Base-by-base conservation (phyloP, 208 protist species). In the Crithidia acanthocephali region DNA sequence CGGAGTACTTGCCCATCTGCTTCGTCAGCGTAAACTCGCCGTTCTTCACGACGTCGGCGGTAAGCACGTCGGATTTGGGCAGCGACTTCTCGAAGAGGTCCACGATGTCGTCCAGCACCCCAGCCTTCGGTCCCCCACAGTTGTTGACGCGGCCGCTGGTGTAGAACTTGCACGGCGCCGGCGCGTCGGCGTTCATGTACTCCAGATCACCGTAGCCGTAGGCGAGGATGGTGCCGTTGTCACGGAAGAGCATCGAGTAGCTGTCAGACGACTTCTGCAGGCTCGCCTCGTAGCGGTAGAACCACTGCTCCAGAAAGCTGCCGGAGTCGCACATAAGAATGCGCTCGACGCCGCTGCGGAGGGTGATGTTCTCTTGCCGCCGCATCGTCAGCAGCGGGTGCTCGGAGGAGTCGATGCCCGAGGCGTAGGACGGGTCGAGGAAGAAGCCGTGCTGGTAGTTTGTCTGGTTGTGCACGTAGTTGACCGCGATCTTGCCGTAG, bases 161-260 rank as follows among this genome's bases (percentile, higher is more conserved):
- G 32, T 20, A 37, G 50, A 30, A 68, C 28, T 40, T 0, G 48
- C 71, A 69, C 56, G 65, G 64, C 16, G 13, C 13, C 0, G 27
- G 50, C 2, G 22, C 15, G 1, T 13, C 11, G 11, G 13, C 3
- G 37, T 20, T 20, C 37, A 23, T 22, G 23, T 37, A 25, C 40
- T 32, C 0, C 32, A 2, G 16, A 3, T 47, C 47, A 3, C 61
- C 69, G 52, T 80, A 72, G 40, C 45, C 65, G 74, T 82, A 86
- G 13, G 68, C 77, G 2, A 83, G 18, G 22, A 90, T 68, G 23
- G 37, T 57, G 32, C 80, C 78, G 27, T 59, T 52, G 70, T 60
- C 66, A 55, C 40, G 33, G 69, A 84, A 85, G 9, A 90, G 45
- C 51, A 86, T 58, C 15, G 78, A 81, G 59, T 83, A 80, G 68